phyloP scores from a whole-genome alignment of 345 rosid genomes.

The Trapa bicornis region DNA sequence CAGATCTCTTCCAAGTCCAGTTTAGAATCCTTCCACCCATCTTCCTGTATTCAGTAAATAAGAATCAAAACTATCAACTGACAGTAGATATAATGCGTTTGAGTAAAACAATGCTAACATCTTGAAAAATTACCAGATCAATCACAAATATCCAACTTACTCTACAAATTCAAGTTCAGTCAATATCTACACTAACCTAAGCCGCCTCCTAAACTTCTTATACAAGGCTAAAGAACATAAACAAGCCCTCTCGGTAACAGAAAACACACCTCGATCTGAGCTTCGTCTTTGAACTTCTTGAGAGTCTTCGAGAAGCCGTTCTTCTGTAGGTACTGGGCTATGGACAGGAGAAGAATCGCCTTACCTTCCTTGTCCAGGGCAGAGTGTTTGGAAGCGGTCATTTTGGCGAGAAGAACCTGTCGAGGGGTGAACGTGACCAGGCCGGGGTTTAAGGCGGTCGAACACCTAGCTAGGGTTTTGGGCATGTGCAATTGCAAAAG shows the following conservation, averaged over 20 bases:
- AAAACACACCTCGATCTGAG: conserved; percentile 41
- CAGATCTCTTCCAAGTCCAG: conserved; percentile 51
- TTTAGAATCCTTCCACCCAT: conserved; percentile 19
- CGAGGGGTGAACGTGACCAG: conserved; percentile 47
- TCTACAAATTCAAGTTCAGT: neutral
- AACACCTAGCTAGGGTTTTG: conserved; percentile 5
- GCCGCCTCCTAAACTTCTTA: too few relatives aligned
- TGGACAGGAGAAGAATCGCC: conserved; percentile 29
- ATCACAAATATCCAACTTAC: neutral
- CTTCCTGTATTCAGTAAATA: conserved; percentile 31
- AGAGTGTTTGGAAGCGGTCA: conserved; percentile 10
- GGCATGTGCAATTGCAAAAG: conserved; percentile 10
- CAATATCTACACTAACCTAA: too few relatives aligned
- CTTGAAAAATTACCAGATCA: neutral
- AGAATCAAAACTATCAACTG: neutral
- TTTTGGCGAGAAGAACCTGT: conserved; percentile 29
- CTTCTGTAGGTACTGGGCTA: conserved; percentile 45
- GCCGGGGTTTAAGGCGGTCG: conserved; percentile 20
- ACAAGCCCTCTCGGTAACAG: neutral
- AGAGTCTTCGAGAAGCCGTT: conserved; percentile 56
- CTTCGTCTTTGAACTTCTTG: conserved; percentile 59
- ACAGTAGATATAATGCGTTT: neutral
- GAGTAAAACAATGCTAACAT: neutral
- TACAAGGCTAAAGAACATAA: too few relatives aligned
- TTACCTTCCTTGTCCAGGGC: conserved; percentile 16